Base-by-base conservation (phyloP, 345 rosid species). In the Brassica juncea region DNA sequence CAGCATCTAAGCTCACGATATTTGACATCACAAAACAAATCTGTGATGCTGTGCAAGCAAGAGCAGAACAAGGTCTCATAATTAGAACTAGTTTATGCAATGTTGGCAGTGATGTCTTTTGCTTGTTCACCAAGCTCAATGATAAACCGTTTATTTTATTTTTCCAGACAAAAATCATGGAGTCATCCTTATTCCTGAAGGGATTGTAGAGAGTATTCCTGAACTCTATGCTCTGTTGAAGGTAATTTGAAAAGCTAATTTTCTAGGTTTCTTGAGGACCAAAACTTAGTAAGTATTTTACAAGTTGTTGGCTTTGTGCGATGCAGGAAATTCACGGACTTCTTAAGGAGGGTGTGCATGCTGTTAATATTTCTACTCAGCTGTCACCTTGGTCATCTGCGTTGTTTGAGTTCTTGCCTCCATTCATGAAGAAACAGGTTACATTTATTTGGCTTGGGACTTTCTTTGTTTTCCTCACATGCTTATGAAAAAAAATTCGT, bases 351-450 rank as follows among this genome's bases (percentile, higher is more conserved):
- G 94, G 94, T 73, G 85, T 91, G 49, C 72, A 83, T 57, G 78
- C 84, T 30, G 91, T 89, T 69, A 83, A 86, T 6, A 94, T 94
- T 68, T 87, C 89, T 73, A 83, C 92, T 25, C 86, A 95, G 80
- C 87, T 93, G 69, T 95, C 98, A 8, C 98, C 98, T 30, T 95
- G 98, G 99, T 93, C 99, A 73, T 91, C 87, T 77, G 98, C 99
- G 60, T 76, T 93, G 74, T 89, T 90, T 74, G 92, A 91, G 57
- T 91, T 93, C 75, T 66, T 90, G 85, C 99, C 99, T 71, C 92
- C 86, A 28, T 94, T 91, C 82, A 92, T 94, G 65, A 94, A 77
- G 83, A 92, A 80, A 76, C 87, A 94, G 99, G 99, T 94, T 75
- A 49, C 21, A 12, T 8, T 72, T 71, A 60, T 42, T 63, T 57